Evolutionary conservation across 129 eudicot genomes (phyloP), one percentile per base, ranked within the genome.

Genomic region (Arctium lappa): DNA sequence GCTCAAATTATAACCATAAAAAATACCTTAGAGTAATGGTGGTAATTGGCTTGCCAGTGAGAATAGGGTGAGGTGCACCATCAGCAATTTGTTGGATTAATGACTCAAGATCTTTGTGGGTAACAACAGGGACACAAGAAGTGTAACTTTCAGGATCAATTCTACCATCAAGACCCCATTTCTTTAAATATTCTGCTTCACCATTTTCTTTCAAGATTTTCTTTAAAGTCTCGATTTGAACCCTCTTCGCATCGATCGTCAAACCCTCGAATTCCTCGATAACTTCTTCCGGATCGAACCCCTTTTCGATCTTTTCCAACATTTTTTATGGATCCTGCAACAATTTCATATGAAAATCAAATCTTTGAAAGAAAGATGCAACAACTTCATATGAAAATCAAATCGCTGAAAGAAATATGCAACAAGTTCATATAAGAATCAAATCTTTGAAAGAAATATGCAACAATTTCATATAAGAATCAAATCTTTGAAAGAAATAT

Each of bases 41-140:
- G 37, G 91, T 82, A 37, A 93, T 86, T 46, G 94, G 98, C 32
- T 88, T 88, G 71, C 85, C 81, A 15, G 98, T 91, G 77, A 93
- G 94, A 82, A 93, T 62, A 36, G 87, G 87, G 46, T 87, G 70
- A 32, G 91, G 85, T 68, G 91, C 91, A 27, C 94, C 98, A 72
- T 93, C 91, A 29, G 89, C 90, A 83, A 89, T 89, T 70, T 91
- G 86, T 39, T 88, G 94, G 80, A 93, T 93, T 36, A 91, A 91
- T 69, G 94, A 92, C n/a, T 93, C 97, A 46, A 93, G 87, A 81
- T 93, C 98, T 62, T 74, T 53, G 72, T 93, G 97, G 76, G 92
- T 88, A 73, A 86, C 94, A 82, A 96, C 60, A 34, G 99, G 99
- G n/a, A 96, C 91, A 90, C 91, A 80, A 71, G 82, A 53, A 84